Base-by-base conservation (phyloP, 129 eudicot species). In the Silybum marianum region DNA sequence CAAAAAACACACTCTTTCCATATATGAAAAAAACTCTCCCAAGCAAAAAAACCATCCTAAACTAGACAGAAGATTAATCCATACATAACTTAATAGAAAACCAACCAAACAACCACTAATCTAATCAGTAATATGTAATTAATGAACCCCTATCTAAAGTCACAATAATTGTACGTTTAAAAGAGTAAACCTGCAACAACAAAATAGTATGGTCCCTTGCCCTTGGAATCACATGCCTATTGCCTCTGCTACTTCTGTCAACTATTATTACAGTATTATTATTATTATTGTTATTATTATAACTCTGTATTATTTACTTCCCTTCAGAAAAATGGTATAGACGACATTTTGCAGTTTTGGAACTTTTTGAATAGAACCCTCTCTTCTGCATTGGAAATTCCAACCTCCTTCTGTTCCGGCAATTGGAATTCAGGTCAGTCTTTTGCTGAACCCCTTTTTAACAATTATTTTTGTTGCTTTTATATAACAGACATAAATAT, bases 221-320 rank as follows among this genome's bases (percentile, higher is more conserved):
- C 88, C 80, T 76, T 71, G 72, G 74, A 71, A 76, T 85, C 93
- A 89, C 89, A 87, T 88, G 92, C 89, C 88, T 78, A 78, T 82
- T 81, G 84, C 88, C 81, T 83, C 81, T 81, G 84, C 81, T 36
- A 83, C 78, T 30, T 80, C 84, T 83, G 87, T 84, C 87, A 80
- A 82, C 73, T 75, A 48, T 73, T 76, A 72, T 71, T 71, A 70
- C 77, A 68, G 44, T 54, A 69, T 68, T 68, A 76, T 76, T 51
- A 25, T 76, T 38, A 38, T 32, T 58, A 25, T 76, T 38, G 7
- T 32, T 58, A 54, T 68, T 71, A 32, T n/a, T 65, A 66, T 6
- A 9, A 80, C 7, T 44, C 16, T 10, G 26, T 60, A 66, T 73
- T 77, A 71, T 71, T 78, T 65, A 81, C 80, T 80, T 73, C 71